Evolutionary conservation across 129 eudicot genomes (phyloP).

Genomic region (Centrapalus pauciflorus): DNA sequence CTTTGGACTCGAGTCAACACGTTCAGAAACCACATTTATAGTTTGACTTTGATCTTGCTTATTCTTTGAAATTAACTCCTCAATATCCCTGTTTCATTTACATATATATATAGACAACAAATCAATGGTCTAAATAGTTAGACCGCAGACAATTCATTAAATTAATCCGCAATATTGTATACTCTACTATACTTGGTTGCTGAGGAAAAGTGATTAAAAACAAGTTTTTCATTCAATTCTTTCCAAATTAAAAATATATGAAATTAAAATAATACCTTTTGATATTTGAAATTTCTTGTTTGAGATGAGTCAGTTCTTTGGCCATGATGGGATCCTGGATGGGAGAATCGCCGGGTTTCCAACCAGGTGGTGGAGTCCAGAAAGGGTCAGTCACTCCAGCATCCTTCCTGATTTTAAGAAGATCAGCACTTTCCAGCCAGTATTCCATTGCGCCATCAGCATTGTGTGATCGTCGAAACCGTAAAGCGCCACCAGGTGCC

Average conservation of each 20-base stretch:
- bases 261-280: slow-evolving; percentile 32
- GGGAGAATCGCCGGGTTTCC: slow-evolving; percentile 84
- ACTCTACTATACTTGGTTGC: no score
- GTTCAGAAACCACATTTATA: slow-evolving; percentile 21
- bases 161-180: no score
- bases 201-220: no score
- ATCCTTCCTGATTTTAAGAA: slow-evolving; percentile 57
- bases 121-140: no score
- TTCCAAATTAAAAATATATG: not conserved
- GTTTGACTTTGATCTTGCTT: slow-evolving; percentile 28
- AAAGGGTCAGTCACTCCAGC: slow-evolving; percentile 89
- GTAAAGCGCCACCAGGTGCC: slow-evolving; percentile 80
- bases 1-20: slow-evolving; percentile 21
- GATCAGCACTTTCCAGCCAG: slow-evolving; percentile 91
- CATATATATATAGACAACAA: not conserved
- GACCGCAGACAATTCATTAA: no score
- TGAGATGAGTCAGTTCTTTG: slow-evolving; percentile 53
- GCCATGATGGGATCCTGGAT: slow-evolving; percentile 78
- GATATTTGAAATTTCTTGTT: slow-evolving; percentile 37
- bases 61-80: slow-evolving; percentile 32
- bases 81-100: slow-evolving; percentile 45
- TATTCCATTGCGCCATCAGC: slow-evolving; percentile 95
- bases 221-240: no score
- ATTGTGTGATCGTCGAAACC: slow-evolving; percentile 86
- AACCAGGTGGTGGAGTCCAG: slow-evolving; percentile 98